These are phyloP conservation scores for Lepidopterella palustris DNA, from an alignment of 495 filamentous ascomycete species.

Conservation along the genomic window DNA sequence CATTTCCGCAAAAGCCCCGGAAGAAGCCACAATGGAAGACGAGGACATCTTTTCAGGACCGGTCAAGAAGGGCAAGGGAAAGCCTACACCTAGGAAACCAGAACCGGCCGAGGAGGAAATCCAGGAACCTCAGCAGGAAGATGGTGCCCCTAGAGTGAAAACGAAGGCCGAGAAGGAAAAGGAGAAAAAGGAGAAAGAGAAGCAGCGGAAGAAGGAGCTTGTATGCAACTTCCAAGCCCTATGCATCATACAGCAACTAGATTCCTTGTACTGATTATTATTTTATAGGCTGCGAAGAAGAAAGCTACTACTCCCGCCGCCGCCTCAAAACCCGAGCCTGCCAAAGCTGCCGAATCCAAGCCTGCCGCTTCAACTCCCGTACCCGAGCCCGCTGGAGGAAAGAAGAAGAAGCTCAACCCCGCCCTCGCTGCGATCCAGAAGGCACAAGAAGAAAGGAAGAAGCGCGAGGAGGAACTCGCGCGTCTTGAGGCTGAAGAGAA, in stretches of 20 bases:
- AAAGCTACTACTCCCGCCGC: constrained; percentile 49
- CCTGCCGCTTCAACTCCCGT: constrained; percentile 17
- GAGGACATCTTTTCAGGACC: constrained; percentile 63
- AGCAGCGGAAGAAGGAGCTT: constrained; percentile 89
- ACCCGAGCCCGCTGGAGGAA: constrained; percentile 48
- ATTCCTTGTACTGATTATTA: constrained; percentile 4
- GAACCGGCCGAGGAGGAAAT: constrained; percentile 39
- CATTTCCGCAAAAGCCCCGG: constrained; percentile 64
- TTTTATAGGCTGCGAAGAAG: constrained; percentile 58
- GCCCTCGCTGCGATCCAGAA: constrained; percentile 78
- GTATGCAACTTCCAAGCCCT: constrained; percentile 28
- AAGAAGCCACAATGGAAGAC: constrained; percentile 79
- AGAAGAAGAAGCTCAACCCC: constrained; percentile 87
- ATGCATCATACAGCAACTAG: not conserved
- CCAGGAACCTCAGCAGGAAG: constrained; percentile 48
- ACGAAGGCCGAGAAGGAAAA: constrained; percentile 97
- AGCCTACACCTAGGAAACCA: constrained; percentile 44
- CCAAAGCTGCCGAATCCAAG: constrained; percentile 44
- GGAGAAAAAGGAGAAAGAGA: constrained; percentile 88
- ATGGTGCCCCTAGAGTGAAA: constrained; percentile 62
- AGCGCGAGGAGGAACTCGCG: constrained; percentile 70
- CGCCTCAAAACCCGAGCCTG: constrained; percentile 28
- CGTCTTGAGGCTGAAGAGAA: constrained; percentile 64
- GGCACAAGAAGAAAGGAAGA: constrained; percentile 77
- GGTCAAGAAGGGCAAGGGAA: constrained; percentile 51